A percentile compares a stretch with the other conserved stretches of the same genome.
Evolutionary conservation across 1,284 basidiomycete genomes (phyloP).

Genomic region (Apiotrichum montevideense): DNA sequence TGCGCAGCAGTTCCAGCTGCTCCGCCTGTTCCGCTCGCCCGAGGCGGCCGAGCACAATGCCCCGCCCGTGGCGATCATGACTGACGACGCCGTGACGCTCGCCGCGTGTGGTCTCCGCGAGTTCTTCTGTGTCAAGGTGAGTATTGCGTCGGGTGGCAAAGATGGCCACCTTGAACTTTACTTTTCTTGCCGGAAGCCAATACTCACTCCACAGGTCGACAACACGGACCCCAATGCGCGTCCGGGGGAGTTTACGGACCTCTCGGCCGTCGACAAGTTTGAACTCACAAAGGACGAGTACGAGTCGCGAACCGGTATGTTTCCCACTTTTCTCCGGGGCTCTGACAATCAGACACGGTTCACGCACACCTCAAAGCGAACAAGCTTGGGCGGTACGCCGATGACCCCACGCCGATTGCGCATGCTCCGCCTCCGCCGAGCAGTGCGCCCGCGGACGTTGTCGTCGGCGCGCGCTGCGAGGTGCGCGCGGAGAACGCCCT

Average conservation of each 20-base stretch:
- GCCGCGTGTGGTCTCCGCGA: slow-evolving; percentile 63
- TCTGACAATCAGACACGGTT: slow-evolving; percentile 65
- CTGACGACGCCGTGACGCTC: slow-evolving; percentile 62
- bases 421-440: slow-evolving; percentile 24
- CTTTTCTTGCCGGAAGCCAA: no score
- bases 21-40: slow-evolving; percentile 61
- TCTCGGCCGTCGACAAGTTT: slow-evolving; percentile 84
- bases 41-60: slow-evolving; percentile 36
- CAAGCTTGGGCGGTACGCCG: slow-evolving; percentile 83
- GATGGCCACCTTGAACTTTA: no score
- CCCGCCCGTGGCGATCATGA: slow-evolving; percentile 54
- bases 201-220: slow-evolving; percentile 54
- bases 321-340: neutral
- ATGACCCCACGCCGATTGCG: slow-evolving; percentile 25
- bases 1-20: slow-evolving; percentile 61
- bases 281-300: slow-evolving; percentile 81
- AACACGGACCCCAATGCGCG: slow-evolving; percentile 65
- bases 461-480: slow-evolving; percentile 69
- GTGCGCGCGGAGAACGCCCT: slow-evolving; percentile 61
- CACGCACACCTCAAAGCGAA: slow-evolving; percentile 82
- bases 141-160: slow-evolving; percentile 11
- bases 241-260: slow-evolving; percentile 62
- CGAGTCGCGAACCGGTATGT: slow-evolving; percentile 63
- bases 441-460: slow-evolving; percentile 22
- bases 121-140: slow-evolving; percentile 58